Conservation (phyloP, 805 yeast genomes). For the Pichia heedii region DNA sequence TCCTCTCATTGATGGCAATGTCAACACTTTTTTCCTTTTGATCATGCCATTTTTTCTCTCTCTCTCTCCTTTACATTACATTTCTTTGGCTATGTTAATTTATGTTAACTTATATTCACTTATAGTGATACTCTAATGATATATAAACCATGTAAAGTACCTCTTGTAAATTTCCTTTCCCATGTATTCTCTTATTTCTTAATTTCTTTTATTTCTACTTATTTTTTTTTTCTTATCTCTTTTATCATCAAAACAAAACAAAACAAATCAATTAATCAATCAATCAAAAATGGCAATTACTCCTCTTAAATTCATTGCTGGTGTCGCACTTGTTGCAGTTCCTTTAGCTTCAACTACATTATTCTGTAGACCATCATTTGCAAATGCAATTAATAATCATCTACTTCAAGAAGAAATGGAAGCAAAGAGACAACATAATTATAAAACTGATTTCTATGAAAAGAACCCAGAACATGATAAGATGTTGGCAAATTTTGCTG, state of each 20-base stretch:
- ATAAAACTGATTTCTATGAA: constrained; percentile 19
- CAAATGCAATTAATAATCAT: constrained; percentile 27
- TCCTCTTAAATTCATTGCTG: constrained; percentile 22
- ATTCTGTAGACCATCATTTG: constrained; percentile 28
- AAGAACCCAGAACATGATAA: constrained; percentile 19
- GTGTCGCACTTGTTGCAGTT: constrained; percentile 22
- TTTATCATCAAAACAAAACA: neutral
- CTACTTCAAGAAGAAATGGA: constrained; percentile 26
- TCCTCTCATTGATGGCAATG: no score
- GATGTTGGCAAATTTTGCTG: constrained; percentile 20
- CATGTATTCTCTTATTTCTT: neutral
- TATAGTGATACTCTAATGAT: no score
- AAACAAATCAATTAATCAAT: neutral
- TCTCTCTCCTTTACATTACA: no score
- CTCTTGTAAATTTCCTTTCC: neutral
- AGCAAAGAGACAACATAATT: constrained; percentile 20
- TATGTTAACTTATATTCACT: no score
- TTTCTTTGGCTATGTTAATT: no score
- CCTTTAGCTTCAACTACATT: constrained; percentile 21
- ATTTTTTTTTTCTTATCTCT: neutral
- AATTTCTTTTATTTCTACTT: no score
- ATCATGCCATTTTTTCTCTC: neutral
- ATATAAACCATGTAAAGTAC: neutral
- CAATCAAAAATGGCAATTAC: constrained; percentile 20
- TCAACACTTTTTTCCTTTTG: no score